Evolutionary conservation across 1,139 yeast species (phyloP).

Genomic region (Yamadazyma jaroonii): DNA sequence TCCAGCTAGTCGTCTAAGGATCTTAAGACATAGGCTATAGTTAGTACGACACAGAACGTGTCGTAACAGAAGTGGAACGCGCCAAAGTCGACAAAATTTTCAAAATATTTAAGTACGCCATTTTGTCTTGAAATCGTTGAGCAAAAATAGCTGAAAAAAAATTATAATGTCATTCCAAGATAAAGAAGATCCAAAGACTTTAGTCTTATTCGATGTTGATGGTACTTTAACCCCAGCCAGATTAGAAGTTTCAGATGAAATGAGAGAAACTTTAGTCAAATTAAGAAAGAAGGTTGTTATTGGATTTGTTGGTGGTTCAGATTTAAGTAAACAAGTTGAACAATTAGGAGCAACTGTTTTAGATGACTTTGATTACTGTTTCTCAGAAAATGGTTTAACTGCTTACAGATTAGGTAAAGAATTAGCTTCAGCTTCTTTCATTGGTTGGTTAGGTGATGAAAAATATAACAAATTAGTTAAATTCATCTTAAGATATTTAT

Average conservation of each 20-base stretch:
- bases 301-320: slow-evolving; percentile 99
- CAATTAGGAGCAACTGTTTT: slow-evolving; percentile 83
- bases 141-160: background rate
- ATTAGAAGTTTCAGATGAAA: slow-evolving; percentile 74
- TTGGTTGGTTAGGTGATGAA: slow-evolving; percentile 93
- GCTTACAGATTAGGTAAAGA: slow-evolving; percentile 90
- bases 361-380: slow-evolving; percentile 87
- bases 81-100: slow-evolving; percentile 2
- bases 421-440: slow-evolving; percentile 90
- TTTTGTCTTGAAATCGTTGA: background rate
- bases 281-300: slow-evolving; percentile 88
- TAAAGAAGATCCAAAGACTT: slow-evolving; percentile 54
- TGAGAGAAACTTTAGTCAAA: slow-evolving; percentile 64
- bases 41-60: background rate
- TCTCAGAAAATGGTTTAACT: slow-evolving; percentile 96
- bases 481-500: slow-evolving; percentile 79
- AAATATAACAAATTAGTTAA: slow-evolving; percentile 85
- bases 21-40: background rate
- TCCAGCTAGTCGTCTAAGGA: too few species aligned
- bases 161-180: slow-evolving; percentile 46
- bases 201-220: slow-evolving; percentile 94
- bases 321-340: slow-evolving; percentile 89
- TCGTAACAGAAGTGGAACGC: background rate
- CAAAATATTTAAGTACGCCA: slow-evolving; percentile 4
- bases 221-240: slow-evolving; percentile 99